Base-by-base conservation (phyloP, 768 basidiomycete species). In the Galerina marginata region DNA sequence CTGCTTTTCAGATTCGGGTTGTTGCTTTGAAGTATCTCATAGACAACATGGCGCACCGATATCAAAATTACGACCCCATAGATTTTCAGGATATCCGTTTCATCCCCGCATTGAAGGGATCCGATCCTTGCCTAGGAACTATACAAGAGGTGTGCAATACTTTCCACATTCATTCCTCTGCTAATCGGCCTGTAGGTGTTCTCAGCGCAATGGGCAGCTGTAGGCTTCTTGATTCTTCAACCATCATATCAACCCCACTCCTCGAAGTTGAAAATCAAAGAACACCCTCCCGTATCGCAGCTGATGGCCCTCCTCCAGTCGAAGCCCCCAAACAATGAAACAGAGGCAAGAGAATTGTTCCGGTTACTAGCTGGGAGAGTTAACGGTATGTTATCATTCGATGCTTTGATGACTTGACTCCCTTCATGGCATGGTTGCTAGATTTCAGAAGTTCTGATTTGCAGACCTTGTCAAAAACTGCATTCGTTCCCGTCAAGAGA, bases 21-120 rank as follows among this genome's bases (percentile, higher is more conserved):
- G 72, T 76, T 9, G 94, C 95, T 0, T 77, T 98, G 56, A 86
- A 87, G 57, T 99, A 96, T 75, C 81, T 98, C 36, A 74, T 96
- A 46, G 88, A 93, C 52, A 90, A 96, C 66, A 79, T 89, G 29
- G 70, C 77, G 7, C 79, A 76, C 0, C 83, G 83, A 57, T 96
- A 92, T 68, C 68, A 73, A 1, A 76, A 84, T 42, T 91, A 91
- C 63, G 77, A 84, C 45, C 80, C 85, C n/a, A 69, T 76, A 12
- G 68, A 80, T 11, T 91, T 86, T 63, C 74, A 78, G 4, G 75
- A 86, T 25, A 69, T 91, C 9, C 77, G 90, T 0, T 99, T 92
- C 75, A 85, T 99, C 46, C 96, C 96, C 1, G 87, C 94, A 2
- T 66, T 85, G 2, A 77, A 82, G 15, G 77, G 81, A 5, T 77